Conservation (phyloP, 2,329 filamentous ascomycete species). For the Sclerotinia minor region DNA sequence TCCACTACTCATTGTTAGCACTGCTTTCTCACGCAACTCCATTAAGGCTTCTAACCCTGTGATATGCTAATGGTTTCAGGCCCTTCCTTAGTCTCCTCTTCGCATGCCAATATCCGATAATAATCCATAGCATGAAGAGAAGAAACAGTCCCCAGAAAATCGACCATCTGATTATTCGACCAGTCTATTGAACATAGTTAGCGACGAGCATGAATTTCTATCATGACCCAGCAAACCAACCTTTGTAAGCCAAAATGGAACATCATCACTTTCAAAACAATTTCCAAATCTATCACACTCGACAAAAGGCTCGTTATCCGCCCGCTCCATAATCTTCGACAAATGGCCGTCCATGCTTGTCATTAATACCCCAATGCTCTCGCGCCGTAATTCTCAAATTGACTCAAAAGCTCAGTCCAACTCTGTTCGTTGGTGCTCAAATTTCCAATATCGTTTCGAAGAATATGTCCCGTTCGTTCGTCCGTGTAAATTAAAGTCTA, state of each 20-base stretch:
- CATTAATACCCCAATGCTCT: neutral
- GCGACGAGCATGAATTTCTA: constrained; percentile 10
- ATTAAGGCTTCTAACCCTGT: constrained; percentile 55
- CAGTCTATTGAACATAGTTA: constrained; percentile 39
- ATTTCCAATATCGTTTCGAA: neutral
- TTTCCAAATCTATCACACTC: constrained; percentile 22
- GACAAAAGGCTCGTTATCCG: neutral
- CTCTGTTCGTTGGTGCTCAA: neutral
- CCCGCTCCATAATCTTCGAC: constrained; percentile 3
- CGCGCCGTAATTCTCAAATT: neutral
- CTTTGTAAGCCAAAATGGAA: constrained; percentile 46
- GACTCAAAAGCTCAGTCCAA: neutral
- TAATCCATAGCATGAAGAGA: constrained; percentile 60
- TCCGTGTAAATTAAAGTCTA: neutral
- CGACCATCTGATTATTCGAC: constrained; percentile 63
- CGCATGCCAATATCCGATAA: constrained; percentile 71
- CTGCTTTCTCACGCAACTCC: neutral
- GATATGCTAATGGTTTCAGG: constrained; percentile 65
- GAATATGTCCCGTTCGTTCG: neutral
- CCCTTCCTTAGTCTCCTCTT: constrained; percentile 65
- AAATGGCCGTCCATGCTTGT: constrained; percentile 5
- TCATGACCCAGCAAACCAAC: constrained; percentile 36
- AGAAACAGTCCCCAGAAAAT: constrained; percentile 64
- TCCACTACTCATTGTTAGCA: constrained; percentile 38
- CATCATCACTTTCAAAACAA: constrained; percentile 38